Conservation (phyloP, 305 asterid species). For the Plantago rigida region DNA sequence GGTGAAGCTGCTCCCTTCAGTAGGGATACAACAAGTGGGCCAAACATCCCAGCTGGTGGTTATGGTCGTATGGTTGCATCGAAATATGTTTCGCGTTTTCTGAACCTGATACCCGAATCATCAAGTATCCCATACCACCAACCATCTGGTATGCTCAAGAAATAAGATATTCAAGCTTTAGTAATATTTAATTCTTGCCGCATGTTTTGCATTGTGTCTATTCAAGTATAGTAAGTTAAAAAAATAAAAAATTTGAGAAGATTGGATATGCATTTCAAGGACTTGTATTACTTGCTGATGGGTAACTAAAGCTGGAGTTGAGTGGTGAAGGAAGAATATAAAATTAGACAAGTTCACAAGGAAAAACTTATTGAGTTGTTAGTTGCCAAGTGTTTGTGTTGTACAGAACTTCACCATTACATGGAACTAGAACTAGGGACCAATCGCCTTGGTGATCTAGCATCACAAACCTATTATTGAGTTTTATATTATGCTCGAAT, state of each 20-base stretch:
- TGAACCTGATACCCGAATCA: constrained; percentile 71
- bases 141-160: constrained; percentile 60
- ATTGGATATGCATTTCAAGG: neutral
- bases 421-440: too few relatives aligned
- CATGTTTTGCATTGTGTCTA: neutral
- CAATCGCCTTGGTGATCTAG: too few relatives aligned
- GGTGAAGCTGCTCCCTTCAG: constrained; percentile 73
- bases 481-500: too few relatives aligned
- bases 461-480: too few relatives aligned
- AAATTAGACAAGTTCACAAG: neutral
- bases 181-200: neutral
- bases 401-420: neutral
- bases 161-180: constrained; percentile 19
- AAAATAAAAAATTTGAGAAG: neutral
- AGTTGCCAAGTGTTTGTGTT: neutral
- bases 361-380: neutral
- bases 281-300: constrained; percentile 7
- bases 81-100: constrained; percentile 83
- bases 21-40: constrained; percentile 39
- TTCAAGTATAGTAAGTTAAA: neutral
- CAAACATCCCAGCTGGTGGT: constrained; percentile 54
- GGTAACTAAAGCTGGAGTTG: neutral
- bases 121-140: constrained; percentile 46
- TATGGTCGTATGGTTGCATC: constrained; percentile 88
- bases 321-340: neutral